These are phyloP conservation scores for Panicum virgatum DNA, from an alignment of 202 grass and related monocot genomes.

Conservation along the genomic window DNA sequence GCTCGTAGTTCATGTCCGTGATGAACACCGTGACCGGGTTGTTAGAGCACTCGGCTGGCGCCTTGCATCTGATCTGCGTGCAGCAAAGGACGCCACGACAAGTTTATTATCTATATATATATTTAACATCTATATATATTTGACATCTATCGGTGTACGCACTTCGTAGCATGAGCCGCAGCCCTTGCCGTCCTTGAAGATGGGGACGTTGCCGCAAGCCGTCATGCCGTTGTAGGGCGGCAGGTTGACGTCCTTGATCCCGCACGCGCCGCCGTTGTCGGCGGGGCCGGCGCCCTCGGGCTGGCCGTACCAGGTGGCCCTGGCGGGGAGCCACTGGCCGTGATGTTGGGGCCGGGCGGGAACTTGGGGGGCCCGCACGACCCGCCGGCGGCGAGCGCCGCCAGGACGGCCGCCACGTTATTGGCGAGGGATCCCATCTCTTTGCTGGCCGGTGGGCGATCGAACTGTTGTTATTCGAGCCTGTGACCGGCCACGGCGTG, in stretches of 20 bases:
- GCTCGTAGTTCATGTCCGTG: conserved; percentile 60
- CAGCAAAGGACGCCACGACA: background rate
- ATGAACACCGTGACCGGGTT: conserved; percentile 33
- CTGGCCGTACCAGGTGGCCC: conserved; percentile 52
- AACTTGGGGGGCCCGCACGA: background rate
- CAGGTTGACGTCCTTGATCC: conserved; percentile 61
- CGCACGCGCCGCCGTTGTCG: conserved; percentile 72
- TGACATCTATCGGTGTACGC: too few species aligned
- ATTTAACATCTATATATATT: too few species aligned
- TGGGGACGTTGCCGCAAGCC: conserved; percentile 56
- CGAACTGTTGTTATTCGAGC: background rate
- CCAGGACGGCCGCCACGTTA: background rate
- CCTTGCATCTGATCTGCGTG: conserved; percentile 47
- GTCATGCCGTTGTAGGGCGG: conserved; percentile 67
- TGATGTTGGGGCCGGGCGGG: conserved; percentile 3
- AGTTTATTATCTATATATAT: too few species aligned
- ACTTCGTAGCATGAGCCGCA: conserved; percentile 79
- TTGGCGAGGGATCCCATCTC: background rate
- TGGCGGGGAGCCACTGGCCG: conserved; percentile 35
- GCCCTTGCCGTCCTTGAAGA: conserved; percentile 77
- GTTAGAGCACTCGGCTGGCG: conserved; percentile 42
- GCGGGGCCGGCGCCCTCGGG: conserved; percentile 42
- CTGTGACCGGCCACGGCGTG: background rate
- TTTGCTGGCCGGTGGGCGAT: too few species aligned
- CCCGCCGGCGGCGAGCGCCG: background rate